phyloP scores from a whole-genome alignment of 345 rosid genomes.

The Citrus australasica region DNA sequence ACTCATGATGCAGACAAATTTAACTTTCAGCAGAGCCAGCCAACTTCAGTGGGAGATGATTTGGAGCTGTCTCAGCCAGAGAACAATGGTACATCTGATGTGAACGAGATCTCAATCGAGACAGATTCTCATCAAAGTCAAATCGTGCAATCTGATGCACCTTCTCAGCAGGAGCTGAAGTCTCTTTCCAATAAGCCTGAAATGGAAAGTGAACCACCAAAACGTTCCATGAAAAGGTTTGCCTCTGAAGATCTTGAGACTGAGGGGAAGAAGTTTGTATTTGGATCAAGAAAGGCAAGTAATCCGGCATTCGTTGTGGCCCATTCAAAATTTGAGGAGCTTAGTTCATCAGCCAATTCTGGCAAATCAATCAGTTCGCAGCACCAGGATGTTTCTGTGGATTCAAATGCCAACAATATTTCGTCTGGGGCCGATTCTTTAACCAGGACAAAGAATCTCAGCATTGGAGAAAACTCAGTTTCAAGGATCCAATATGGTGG shows the following conservation, averaged over 20 bases:
- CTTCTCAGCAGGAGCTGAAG: slow-evolving; percentile 25
- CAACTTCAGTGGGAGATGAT: slow-evolving; percentile 21
- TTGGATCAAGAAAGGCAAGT: slow-evolving; percentile 51
- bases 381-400: slow-evolving; percentile 37
- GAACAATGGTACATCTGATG: slow-evolving; percentile 29
- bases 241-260: slow-evolving; percentile 49
- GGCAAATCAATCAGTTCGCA: slow-evolving; percentile 31
- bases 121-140: slow-evolving; percentile 27
- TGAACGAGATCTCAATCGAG: slow-evolving; percentile 37
- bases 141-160: slow-evolving; percentile 20
- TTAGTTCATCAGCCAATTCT: slow-evolving; percentile 45
- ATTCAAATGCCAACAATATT: slow-evolving; percentile 32
- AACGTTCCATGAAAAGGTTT: slow-evolving; percentile 51
- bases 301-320: slow-evolving; percentile 68
- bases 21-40: slow-evolving; percentile 22
- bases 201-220: slow-evolving; percentile 48
- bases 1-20: slow-evolving; percentile 30
- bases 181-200: slow-evolving; percentile 33
- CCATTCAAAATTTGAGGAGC: slow-evolving; percentile 78
- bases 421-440: slow-evolving; percentile 27
- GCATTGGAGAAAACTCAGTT: slow-evolving; percentile 30
- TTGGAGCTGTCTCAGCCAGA: slow-evolving; percentile 37
- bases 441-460: slow-evolving; percentile 25
- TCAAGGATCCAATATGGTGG: slow-evolving; percentile 41
- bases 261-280: slow-evolving; percentile 36